Evolutionary conservation across 768 basidiomycete genomes (phyloP), one percentile per base, ranked within the genome.

Genomic region (Fistulinella prunicolor): DNA sequence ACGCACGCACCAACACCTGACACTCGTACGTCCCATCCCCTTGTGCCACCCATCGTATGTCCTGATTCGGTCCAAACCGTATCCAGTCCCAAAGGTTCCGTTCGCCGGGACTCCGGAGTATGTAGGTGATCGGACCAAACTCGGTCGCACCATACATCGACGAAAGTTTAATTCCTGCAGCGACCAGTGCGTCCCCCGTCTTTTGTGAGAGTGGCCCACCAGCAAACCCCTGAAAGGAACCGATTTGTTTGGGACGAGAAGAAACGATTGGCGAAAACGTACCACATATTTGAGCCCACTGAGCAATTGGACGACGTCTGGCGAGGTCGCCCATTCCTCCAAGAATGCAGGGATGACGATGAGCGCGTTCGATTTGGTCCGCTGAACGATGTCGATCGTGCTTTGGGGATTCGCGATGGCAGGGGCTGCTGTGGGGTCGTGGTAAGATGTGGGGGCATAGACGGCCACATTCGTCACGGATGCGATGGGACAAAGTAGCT

Each of bases 81-180:
- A 67, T 34, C 59, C 64, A 73, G 4, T 70, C 58, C 65, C 69
- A 77, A 8, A 64, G 59, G 56, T 63, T 66, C 36, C 38, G 42
- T 23, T 73, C 61, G 0, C 17, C 7, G 2, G 51, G 42, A 38
- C 9, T 21, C 2, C 51, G 55, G 16, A 55, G 38, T 0, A 53
- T 21, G 23, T 47, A 19, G 0, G 61, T 59, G 9, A 67, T 42
- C 0, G 51, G 40, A 9, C 68, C 61, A 26, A 66, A 60, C 47
- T 77, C 74, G 0, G 71, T 77, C 16, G 46, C 56, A n/a, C 75
- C 74, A 40, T 75, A 76, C 0, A 66, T 36, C 1, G 61, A 44
- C 9, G 44, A 26, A 2, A 76, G 34, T 10, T 58, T 61, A 6
- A 76, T 69, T 0, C 75, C 73, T 0, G 65, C 55, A 5, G 50